Conservation (phyloP, 1,284 basidiomycete genomes). For the Rhodotorula sp. region DNA sequence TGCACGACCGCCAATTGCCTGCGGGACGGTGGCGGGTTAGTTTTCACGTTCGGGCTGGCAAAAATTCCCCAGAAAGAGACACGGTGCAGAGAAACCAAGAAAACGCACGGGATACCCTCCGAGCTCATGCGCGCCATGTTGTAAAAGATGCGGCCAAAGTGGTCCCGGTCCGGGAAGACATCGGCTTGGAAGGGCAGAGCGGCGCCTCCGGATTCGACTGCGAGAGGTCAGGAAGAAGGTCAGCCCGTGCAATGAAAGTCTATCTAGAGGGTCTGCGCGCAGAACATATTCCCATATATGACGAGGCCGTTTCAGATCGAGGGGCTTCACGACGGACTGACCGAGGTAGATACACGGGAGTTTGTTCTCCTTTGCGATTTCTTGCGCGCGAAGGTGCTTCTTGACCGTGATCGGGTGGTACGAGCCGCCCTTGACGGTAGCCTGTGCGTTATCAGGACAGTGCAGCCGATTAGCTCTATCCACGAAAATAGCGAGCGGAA, state of each 20-base stretch:
- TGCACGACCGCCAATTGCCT: conserved; percentile 84
- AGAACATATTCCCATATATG: neutral
- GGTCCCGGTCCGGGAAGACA: conserved; percentile 81
- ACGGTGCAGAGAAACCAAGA: neutral
- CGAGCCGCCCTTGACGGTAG: conserved; percentile 84
- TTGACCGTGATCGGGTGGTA: conserved; percentile 94
- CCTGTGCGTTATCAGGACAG: conserved; percentile 9
- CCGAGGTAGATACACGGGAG: conserved; percentile 90
- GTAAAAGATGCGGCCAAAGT: conserved; percentile 95
- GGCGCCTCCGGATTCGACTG: conserved; percentile 90
- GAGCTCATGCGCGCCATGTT: conserved; percentile 87
- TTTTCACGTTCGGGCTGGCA: no score
- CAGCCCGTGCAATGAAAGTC: neutral
- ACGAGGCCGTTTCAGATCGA: neutral
- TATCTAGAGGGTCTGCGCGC: neutral
- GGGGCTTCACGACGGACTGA: conserved; percentile 48
- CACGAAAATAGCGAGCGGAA: no score
- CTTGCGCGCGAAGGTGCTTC: conserved; percentile 91
- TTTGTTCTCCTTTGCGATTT: conserved; percentile 83
- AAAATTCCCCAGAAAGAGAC: no score
- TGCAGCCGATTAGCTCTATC: neutral
- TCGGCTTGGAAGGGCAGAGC: conserved; percentile 75
- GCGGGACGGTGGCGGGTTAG: neutral
- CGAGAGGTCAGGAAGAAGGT: neutral
- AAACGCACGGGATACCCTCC: conserved; percentile 65